Base-by-base conservation (phyloP, 164 flowering plant genomes). In the Amborella trichopoda region DNA sequence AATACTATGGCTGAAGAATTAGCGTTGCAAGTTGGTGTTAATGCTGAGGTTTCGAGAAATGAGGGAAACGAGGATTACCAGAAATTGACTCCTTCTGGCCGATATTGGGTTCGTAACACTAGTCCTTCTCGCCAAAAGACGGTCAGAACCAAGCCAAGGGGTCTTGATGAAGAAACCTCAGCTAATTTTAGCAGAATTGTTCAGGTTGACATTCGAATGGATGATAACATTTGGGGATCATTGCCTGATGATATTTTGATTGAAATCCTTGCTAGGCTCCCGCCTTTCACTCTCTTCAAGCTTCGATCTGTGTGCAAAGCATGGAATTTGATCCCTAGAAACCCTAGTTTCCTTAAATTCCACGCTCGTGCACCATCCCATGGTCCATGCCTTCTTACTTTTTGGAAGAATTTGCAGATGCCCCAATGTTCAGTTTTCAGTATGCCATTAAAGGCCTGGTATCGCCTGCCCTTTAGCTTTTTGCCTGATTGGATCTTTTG, bases 171-270 rank as follows among this genome's bases (percentile, higher is more conserved):
- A 52, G 98, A 90, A 56, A 81, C 81, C 0, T 68, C 55, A 6
- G 49, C 81, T 8, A 71, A 86, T 43, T 79, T 81, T 62, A 56
- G 65, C 54, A 90, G 81, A 65, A 44, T 60, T 2, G 56, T 67
- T 45, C 84, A 70, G 20, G 67, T 79, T 3, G 89, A 79, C 69
- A 75, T 83, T 48, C 84, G 73, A 46, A 90, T 90, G 95, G 95
- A 90, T 43, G 94, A 86, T 48, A 78, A 68, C 39, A 83, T 90
- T 50, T 90, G 98, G 98, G 89, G 87, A 28, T 70, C 76, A 78
- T 63, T 90, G 22, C 98, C 98, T 0, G 98, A 86, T 51, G 98
- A 90, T 48, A 64, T 90, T 66, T 54, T 86, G 55, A 83, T 76
- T 60, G 95, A 90, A 59, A 81, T 90, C 24, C 66, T 86, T 27